phyloP scores from a whole-genome alignment of 176 grass and related monocot species.

The Triticum aestivum region IWGSC_CS_RefSeq_v2.1 NC_057811.1:138189515-138190014 shows the following conservation, averaged over 20 bases:
- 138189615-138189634: constrained; percentile 89
- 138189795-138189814: constrained; percentile 98
- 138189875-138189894: constrained; percentile 92
- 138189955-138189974: neutral
- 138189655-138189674: constrained; percentile 77
- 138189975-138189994: neutral
- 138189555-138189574: neutral
- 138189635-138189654: constrained; percentile 77
- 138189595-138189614: constrained; percentile 85
- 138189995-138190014: neutral
- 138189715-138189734: constrained; percentile 85
- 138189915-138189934: constrained; percentile 90
- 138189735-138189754: constrained; percentile 79
- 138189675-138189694: constrained; percentile 87
- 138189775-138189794: constrained; percentile 94
- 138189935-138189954: constrained; percentile 1
- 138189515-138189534: constrained; percentile 57
- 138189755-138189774: constrained; percentile 85
- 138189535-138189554: constrained; percentile 8
- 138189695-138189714: constrained; percentile 97
- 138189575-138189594: constrained; percentile 45
- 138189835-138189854: constrained; percentile 83
- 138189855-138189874: constrained; percentile 92
- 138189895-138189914: constrained; percentile 97
- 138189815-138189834: constrained; percentile 96